Conservation (phyloP, 345 rosid genomes). For the Gossypium turneri region DNA sequence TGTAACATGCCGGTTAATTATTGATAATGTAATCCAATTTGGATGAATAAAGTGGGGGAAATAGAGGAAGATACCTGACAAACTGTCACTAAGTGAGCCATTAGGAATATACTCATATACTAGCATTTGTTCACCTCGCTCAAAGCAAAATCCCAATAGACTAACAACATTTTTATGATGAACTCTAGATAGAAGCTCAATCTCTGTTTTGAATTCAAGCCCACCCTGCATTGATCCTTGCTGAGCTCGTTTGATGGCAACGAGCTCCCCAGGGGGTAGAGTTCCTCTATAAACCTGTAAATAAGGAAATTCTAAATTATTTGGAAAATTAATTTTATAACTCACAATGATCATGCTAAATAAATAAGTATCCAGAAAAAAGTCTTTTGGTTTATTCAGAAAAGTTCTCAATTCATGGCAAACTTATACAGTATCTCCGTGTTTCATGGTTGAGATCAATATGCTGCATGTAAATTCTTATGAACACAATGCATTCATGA, state of each 20-base stretch:
- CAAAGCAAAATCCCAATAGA: constrained; percentile 71
- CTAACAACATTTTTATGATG: constrained; percentile 77
- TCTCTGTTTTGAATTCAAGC: constrained; percentile 76
- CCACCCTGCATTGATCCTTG: constrained; percentile 86
- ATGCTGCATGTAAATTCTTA: neutral
- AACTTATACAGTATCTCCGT: neutral
- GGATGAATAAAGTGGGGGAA: neutral
- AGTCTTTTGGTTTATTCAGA: neutral
- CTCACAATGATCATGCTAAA: neutral
- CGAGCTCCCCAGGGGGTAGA: constrained; percentile 46
- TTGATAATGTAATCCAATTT: neutral
- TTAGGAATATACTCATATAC: constrained; percentile 70
- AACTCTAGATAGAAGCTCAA: constrained; percentile 84
- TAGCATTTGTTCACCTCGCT: constrained; percentile 66
- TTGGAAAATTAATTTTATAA: neutral
- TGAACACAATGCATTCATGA: neutral
- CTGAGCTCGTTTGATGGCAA: constrained; percentile 81
- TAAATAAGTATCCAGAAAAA: neutral
- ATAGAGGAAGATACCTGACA: constrained; percentile 50
- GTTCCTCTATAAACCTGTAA: constrained; percentile 70
- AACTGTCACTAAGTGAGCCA: constrained; percentile 56
- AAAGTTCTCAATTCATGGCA: neutral
- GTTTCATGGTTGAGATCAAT: neutral
- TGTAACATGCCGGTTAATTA: neutral
- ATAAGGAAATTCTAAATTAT: neutral